These are phyloP conservation scores for Mycogone perniciosa DNA, from an alignment of 2,329 filamentous ascomycete genomes.

Conservation along the genomic window DNA sequence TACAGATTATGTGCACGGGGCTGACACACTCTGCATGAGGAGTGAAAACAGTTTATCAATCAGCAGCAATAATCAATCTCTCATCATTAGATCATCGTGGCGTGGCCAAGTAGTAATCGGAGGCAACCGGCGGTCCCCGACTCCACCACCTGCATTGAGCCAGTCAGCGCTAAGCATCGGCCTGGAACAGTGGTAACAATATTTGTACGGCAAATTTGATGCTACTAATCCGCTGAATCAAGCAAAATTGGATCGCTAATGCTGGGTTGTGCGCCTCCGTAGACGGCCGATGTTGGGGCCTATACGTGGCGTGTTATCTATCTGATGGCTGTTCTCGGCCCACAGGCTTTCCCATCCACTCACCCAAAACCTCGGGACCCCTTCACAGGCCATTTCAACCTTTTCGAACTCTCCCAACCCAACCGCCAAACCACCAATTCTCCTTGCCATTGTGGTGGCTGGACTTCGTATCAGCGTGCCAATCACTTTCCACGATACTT, in stretches of 20 bases:
- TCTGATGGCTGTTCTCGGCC: background rate
- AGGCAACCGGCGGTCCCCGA: background rate
- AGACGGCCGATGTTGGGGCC: constrained; percentile 10
- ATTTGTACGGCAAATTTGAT: too few species aligned
- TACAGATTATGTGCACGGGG: too few species aligned
- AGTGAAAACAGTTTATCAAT: constrained; percentile 1
- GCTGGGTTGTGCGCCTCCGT: constrained; percentile 8
- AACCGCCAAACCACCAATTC: constrained; percentile 1
- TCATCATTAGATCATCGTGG: constrained; percentile 10
- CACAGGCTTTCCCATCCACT: background rate
- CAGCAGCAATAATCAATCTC: constrained; percentile 3
- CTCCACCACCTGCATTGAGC: background rate
- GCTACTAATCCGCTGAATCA: too few species aligned
- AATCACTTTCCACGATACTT: background rate
- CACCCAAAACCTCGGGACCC: constrained; percentile 8
- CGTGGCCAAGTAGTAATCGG: constrained; percentile 4
- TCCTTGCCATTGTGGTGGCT: background rate
- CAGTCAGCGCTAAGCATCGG: constrained; percentile 5
- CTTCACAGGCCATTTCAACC: background rate
- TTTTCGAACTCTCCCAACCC: constrained; percentile 1
- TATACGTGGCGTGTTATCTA: background rate
- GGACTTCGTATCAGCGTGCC: background rate
- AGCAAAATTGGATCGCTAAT: too few species aligned
- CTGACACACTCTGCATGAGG: too few species aligned
- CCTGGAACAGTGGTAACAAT: background rate